Evolutionary conservation across 495 filamentous ascomycete species (phyloP).

Genomic region (Thozetella sp.): DNA sequence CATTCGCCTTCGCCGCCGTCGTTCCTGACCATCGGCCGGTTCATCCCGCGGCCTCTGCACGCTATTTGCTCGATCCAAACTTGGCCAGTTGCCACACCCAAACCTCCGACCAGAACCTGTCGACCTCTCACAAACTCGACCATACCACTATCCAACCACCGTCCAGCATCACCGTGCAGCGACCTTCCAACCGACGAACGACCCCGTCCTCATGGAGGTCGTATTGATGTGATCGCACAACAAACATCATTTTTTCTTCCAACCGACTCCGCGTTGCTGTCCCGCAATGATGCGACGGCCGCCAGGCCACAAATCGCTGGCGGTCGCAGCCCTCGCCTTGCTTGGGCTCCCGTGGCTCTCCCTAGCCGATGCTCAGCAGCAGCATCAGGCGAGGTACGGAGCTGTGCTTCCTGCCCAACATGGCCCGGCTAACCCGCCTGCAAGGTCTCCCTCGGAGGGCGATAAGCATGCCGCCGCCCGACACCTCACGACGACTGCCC

Average conservation of each 20-base stretch:
- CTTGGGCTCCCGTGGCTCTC: constrained; percentile 51
- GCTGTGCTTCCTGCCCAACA: background rate
- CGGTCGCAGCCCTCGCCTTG: constrained; percentile 46
- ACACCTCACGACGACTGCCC: constrained; percentile 17
- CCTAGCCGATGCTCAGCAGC: constrained; percentile 61
- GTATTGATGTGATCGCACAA: constrained; percentile 19
- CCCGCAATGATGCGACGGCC: constrained; percentile 59
- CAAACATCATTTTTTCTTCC: constrained; percentile 15
- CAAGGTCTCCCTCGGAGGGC: constrained; percentile 27
- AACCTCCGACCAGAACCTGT: background rate
- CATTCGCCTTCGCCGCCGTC: background rate
- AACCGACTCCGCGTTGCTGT: constrained; percentile 38
- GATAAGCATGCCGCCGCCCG: constrained; percentile 24
- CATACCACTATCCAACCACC: background rate
- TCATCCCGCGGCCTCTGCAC: too few species aligned
- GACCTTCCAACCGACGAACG: background rate
- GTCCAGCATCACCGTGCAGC: background rate
- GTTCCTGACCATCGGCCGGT: background rate
- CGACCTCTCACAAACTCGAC: background rate
- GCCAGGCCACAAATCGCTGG: constrained; percentile 48
- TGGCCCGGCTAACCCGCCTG: constrained; percentile 21
- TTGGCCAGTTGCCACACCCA: background rate
- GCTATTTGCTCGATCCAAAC: background rate
- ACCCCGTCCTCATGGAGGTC: constrained; percentile 4
- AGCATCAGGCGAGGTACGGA: constrained; percentile 43